A percentile compares a stretch with the other conserved stretches of the same genome.
These are phyloP conservation scores for Gillenia trifoliata DNA, from an alignment of 306 rosid genomes.

Conservation along the genomic window DNA sequence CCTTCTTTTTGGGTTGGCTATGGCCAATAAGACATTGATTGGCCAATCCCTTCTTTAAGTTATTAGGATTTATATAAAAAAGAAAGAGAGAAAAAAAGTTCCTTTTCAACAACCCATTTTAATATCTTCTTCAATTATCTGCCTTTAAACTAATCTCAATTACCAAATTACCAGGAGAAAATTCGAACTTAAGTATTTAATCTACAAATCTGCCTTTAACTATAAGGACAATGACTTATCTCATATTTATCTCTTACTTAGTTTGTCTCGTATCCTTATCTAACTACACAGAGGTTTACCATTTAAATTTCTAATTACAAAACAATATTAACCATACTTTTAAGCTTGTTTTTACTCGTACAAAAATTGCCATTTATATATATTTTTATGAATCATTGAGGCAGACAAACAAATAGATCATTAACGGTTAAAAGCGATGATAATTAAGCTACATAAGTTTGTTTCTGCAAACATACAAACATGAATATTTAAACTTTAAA, in stretches of 20 bases:
- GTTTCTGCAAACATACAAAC: neutral
- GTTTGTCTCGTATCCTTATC: neutral
- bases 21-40: neutral
- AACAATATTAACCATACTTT: neutral
- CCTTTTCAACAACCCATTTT: neutral
- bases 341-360: neutral
- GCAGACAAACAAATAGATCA: neutral
- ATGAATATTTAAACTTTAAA: neutral
- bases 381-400: neutral
- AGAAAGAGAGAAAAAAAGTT: neutral
- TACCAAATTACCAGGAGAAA: neutral
- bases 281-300: neutral
- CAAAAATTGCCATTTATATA: neutral
- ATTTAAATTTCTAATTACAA: neutral
- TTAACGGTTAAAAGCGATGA: neutral
- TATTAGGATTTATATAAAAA: neutral
- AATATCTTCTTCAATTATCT: neutral
- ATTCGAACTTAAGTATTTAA: too few relatives aligned
- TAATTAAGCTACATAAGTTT: too few relatives aligned
- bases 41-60: neutral
- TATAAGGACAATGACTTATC: too few relatives aligned
- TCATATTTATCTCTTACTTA: too few relatives aligned
- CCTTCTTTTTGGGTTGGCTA: conserved; percentile 2
- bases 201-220: too few relatives aligned
- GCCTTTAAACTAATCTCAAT: neutral